Base-by-base conservation (phyloP, 176 grass and related monocot genomes). In the Phoenix dactylifera region DNA sequence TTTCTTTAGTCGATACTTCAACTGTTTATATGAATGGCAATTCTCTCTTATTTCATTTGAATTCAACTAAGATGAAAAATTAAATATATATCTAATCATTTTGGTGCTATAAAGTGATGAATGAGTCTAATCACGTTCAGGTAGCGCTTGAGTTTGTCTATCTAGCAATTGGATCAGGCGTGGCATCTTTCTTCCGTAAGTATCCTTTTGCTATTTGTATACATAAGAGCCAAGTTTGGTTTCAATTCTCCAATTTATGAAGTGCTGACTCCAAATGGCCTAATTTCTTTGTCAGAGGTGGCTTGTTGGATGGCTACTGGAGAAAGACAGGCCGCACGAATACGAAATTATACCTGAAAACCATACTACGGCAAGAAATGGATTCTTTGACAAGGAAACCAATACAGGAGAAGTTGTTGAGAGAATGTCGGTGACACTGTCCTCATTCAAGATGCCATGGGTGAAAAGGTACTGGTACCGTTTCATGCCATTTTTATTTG, bases 361-460 rank as follows among this genome's bases (percentile, higher is more conserved):
- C 94, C 16, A 98, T 98, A 48, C 73, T 98, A 3, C 24, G 88
- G 24, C 94, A 98, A 80, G 94, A 98, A 86, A 93, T 98, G 55
- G 57, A 59, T 59, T 59, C 57, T 59, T 59, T 30, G 57, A 59
- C 57, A 28, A 26, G 24, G 57, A 59, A 28, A 59, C 57, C 25
- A 59, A 59, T 6, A 59, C 57, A n/a, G 57, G 57, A 26, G 57
- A 59, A 74, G 88, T 98, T 7, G 76, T 98, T 0, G 94, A 85
- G 56, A 74, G 94, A 64, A 98, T 98, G 94, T 98, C 94, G 3
- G 94, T 0, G 94, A 98, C 65, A 98, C 93, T 2, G 93, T 98
- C 17, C 73, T 98, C 12, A 98, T 98, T 84, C 93, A 98, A 65
- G 88, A 98, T 28, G 94, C 94, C 81, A 98, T 98, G 94, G 94